Evolutionary conservation across 192 early-diverging fungal species (phyloP).

Genomic region (Haplosporangium gracile): DNA sequence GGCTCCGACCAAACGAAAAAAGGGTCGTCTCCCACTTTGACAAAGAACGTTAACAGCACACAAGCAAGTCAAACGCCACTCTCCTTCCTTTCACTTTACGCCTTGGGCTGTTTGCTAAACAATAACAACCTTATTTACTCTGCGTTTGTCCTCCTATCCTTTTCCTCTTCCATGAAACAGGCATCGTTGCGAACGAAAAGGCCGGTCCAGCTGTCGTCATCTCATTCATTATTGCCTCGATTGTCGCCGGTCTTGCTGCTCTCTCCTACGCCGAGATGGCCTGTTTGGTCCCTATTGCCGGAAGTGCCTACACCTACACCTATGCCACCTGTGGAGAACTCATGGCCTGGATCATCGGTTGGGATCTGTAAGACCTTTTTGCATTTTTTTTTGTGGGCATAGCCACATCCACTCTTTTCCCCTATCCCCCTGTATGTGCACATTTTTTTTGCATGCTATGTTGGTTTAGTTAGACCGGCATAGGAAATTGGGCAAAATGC

Average conservation of each 20-base stretch:
- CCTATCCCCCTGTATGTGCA: not conserved
- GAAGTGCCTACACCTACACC: conserved; percentile 88
- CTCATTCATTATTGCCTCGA: conserved; percentile 85
- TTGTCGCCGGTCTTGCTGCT: conserved; percentile 81
- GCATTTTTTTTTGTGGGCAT: not conserved
- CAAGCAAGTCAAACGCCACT: not conserved
- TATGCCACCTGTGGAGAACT: conserved; percentile 92
- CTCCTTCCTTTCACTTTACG: not conserved
- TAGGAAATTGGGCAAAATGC: too few species aligned
- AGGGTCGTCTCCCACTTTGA: not conserved
- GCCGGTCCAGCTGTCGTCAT: conserved; percentile 88
- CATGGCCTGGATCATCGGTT: conserved; percentile 91
- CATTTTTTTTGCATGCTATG: not conserved
- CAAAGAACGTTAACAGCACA: not conserved
- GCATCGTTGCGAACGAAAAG: conserved; percentile 76
- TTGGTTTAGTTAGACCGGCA: too few species aligned
- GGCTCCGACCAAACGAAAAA: not conserved
- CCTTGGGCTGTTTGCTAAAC: not conserved
- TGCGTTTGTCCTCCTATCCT: not conserved
- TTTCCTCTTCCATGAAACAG: conserved; percentile 20
- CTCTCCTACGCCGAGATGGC: conserved; percentile 91
- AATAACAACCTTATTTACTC: not conserved
- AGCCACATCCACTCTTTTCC: not conserved
- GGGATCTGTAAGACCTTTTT: conserved; percentile 73
- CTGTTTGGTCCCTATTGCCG: conserved; percentile 86